Percentiles rank a stretch among this genome's conserved stretches.
phyloP scores from a whole-genome alignment of 495 filamentous ascomycete genomes.

The Tuber indicum region DNA sequence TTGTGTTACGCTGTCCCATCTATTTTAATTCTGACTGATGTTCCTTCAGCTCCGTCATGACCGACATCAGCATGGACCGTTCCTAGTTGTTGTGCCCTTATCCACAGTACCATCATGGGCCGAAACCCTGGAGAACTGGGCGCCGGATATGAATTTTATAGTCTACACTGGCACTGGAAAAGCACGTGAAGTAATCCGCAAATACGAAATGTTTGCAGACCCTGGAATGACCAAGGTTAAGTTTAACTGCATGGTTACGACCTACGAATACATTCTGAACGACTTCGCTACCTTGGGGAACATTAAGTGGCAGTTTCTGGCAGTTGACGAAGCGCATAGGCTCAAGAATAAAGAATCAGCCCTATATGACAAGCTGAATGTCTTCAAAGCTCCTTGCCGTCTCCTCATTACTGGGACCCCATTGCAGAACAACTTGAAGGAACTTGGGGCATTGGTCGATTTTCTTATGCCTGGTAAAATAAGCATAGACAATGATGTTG shows the following conservation, averaged over 20 bases:
- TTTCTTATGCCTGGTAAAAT: constrained; percentile 90
- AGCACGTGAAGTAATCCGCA: constrained; percentile 71
- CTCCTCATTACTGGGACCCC: constrained; percentile 95
- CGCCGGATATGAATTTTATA: constrained; percentile 93
- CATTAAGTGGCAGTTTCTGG: constrained; percentile 96
- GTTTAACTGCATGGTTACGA: constrained; percentile 92
- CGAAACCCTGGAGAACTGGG: constrained; percentile 94
- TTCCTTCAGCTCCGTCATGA: constrained; percentile 68
- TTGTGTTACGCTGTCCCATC: constrained; percentile 2
- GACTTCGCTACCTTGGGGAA: constrained; percentile 71
- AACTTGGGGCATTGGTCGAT: constrained; percentile 85
- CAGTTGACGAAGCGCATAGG: constrained; percentile 92
- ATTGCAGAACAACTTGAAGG: constrained; percentile 91
- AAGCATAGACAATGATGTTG: constrained; percentile 80
- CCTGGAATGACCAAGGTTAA: constrained; percentile 76
- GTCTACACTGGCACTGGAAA: constrained; percentile 85
- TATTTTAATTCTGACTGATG: constrained; percentile 13
- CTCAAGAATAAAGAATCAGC: constrained; percentile 94
- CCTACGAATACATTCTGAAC: constrained; percentile 84
- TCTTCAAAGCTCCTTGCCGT: constrained; percentile 75
- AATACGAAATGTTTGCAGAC: constrained; percentile 80
- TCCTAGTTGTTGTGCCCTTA: constrained; percentile 88
- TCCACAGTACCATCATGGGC: constrained; percentile 97
- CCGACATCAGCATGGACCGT: constrained; percentile 81
- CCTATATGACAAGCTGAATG: constrained; percentile 74